A percentile compares a stretch with the other conserved stretches of the same genome.
Evolutionary conservation across 2,329 filamentous ascomycete species (phyloP).

Genomic region (Penicillium paneum): DNA sequence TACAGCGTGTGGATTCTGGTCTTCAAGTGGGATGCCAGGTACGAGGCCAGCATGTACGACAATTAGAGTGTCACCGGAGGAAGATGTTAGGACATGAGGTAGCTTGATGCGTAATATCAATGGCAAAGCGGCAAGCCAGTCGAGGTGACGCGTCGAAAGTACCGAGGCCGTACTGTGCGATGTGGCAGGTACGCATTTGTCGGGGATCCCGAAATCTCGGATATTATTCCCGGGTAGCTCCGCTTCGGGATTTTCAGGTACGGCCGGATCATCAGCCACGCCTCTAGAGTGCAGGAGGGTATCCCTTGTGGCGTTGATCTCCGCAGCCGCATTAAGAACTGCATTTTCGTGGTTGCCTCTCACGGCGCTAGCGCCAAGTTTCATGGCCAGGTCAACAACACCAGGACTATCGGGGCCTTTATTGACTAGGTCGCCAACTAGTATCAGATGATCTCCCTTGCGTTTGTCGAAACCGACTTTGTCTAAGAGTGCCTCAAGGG

Average conservation of each 20-base stretch:
- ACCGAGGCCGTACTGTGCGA: conserved; percentile 10
- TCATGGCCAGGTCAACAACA: conserved; percentile 21
- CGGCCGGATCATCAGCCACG: background rate
- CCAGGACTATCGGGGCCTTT: conserved; percentile 23
- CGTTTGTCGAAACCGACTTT: conserved; percentile 15
- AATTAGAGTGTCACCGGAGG: conserved; percentile 13
- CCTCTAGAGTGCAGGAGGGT: background rate
- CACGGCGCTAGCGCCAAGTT: conserved; percentile 22
- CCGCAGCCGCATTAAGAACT: conserved; percentile 18
- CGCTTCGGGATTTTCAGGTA: background rate
- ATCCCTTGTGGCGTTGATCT: conserved; percentile 6
- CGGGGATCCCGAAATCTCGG: background rate
- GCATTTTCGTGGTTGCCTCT: conserved; percentile 27
- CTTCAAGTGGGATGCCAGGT: conserved; percentile 15
- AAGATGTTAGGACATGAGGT: conserved; percentile 3
- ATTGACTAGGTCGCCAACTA: conserved; percentile 22
- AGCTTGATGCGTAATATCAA: conserved; percentile 20
- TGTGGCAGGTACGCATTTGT: background rate
- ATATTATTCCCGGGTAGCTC: background rate
- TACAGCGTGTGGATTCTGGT: conserved; percentile 18
- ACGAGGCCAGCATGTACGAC: conserved; percentile 22
- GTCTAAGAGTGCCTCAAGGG: conserved; percentile 14
- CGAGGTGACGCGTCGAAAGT: conserved; percentile 14
- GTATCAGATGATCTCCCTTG: conserved; percentile 21
- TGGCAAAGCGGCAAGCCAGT: conserved; percentile 22